Evolutionary conservation across 768 basidiomycete species (phyloP).

Genomic region (Tulasnella sp.): DNA sequence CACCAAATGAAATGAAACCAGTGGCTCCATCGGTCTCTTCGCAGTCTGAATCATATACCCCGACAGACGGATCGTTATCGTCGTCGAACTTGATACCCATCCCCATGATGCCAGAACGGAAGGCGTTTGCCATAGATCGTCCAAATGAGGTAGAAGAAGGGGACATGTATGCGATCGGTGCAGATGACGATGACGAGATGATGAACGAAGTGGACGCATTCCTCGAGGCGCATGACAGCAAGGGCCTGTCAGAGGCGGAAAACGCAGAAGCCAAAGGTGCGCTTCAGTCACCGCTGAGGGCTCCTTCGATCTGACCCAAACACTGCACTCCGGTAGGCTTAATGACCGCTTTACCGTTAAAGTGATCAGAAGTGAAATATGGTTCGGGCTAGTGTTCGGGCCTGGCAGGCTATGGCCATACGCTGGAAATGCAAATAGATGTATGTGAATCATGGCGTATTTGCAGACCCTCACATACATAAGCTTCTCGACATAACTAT

Average conservation of each 20-base stretch:
- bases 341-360: not conserved
- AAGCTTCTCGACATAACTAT: too few relatives aligned
- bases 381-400: too few relatives aligned
- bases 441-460: too few relatives aligned
- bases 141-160: slow-evolving; percentile 71
- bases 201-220: slow-evolving; percentile 95
- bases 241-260: slow-evolving; percentile 65
- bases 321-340: not conserved
- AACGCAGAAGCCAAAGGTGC: slow-evolving; percentile 44
- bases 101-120: slow-evolving; percentile 76
- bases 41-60: slow-evolving; percentile 22
- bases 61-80: slow-evolving; percentile 38
- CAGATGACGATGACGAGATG: slow-evolving; percentile 54
- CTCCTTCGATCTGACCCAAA: not conserved
- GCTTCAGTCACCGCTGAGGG: not conserved
- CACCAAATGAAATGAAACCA: slow-evolving; percentile 20
- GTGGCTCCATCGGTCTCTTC: slow-evolving; percentile 34
- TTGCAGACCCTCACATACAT: too few relatives aligned
- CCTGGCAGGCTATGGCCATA: too few relatives aligned
- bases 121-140: slow-evolving; percentile 95
- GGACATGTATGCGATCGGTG: slow-evolving; percentile 42
- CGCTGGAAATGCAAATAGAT: too few relatives aligned
- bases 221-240: slow-evolving; percentile 81
- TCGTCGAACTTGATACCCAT: slow-evolving; percentile 41
- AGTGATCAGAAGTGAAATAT: not conserved